Evolutionary conservation across 345 rosid genomes (phyloP).

Genomic region (Brassica cretica): DNA sequence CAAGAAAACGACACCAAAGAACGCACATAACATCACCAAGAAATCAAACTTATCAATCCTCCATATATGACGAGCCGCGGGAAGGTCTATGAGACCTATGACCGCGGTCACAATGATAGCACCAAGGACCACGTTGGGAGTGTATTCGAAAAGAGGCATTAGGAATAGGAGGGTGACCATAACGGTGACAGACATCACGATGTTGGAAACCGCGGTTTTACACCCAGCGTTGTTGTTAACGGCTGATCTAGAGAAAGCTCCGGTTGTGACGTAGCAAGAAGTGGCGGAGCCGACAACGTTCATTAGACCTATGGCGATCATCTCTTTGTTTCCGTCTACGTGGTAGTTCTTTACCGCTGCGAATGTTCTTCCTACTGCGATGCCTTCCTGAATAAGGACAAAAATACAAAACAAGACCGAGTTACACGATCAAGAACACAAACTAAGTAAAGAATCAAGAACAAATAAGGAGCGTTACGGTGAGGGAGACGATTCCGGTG

Average conservation of each 20-base stretch:
- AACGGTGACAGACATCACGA: conserved; percentile 85
- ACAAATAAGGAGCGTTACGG: conserved; percentile 47
- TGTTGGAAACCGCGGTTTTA: conserved; percentile 89
- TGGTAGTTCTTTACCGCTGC: conserved; percentile 84
- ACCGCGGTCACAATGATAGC: conserved; percentile 94
- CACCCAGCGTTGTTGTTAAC: conserved; percentile 94
- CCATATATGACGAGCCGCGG: conserved; percentile 75
- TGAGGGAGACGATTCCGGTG: conserved; percentile 94
- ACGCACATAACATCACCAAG: conserved; percentile 73
- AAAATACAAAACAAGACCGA: not conserved
- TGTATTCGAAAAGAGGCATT: conserved; percentile 94
- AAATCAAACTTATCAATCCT: conserved; percentile 92
- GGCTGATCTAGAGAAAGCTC: conserved; percentile 94
- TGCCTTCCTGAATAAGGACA: conserved; percentile 99
- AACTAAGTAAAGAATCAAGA: not conserved
- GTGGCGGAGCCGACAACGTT: conserved; percentile 92
- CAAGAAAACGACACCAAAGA: conserved; percentile 79
- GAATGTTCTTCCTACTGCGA: conserved; percentile 96
- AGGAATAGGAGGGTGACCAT: conserved; percentile 92
- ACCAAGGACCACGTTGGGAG: conserved; percentile 86
- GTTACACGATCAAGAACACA: too few relatives aligned
- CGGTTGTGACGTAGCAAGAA: conserved; percentile 87
- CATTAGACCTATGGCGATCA: conserved; percentile 96
- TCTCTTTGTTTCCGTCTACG: conserved; percentile 98
- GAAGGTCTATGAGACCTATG: conserved; percentile 85